Evolutionary conservation across 2,329 filamentous ascomycete genomes (phyloP).

Genomic region (Nakataea oryzae): DNA sequence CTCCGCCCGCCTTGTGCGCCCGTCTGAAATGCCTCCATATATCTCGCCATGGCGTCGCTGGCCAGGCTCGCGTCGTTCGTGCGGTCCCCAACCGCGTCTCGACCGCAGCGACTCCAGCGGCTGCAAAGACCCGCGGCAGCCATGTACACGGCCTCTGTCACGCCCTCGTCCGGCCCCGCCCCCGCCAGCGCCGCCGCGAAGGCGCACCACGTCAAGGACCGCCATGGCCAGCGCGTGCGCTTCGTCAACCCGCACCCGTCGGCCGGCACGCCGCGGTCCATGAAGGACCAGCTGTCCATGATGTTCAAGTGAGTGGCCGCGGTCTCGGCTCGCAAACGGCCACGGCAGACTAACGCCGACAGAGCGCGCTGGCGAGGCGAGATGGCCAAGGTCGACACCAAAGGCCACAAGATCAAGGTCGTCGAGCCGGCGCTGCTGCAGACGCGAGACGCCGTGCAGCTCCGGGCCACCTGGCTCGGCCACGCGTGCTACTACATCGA

Average conservation of each 20-base stretch:
- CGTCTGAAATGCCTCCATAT: neutral
- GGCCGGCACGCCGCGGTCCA: conserved; percentile 9
- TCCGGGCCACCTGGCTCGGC: conserved; percentile 88
- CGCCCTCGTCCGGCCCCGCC: neutral
- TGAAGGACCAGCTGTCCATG: conserved; percentile 15
- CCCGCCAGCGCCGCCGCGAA: conserved; percentile 32
- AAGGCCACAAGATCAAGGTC: conserved; percentile 55
- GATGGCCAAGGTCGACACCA: conserved; percentile 44
- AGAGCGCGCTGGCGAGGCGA: conserved; percentile 27
- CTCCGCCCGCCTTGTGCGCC: too few species aligned
- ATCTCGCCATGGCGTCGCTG: neutral
- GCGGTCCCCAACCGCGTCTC: neutral
- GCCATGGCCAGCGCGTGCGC: conserved; percentile 25
- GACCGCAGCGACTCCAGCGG: neutral
- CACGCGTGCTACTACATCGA: conserved; percentile 93
- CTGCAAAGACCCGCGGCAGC: neutral
- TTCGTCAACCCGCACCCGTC: conserved; percentile 45
- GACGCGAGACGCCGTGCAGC: conserved; percentile 28
- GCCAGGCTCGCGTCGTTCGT: neutral
- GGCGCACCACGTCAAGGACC: conserved; percentile 35
- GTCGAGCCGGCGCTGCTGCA: conserved; percentile 57
- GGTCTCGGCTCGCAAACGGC: neutral
- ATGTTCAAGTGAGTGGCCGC: conserved; percentile 23
- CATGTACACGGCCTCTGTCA: neutral
- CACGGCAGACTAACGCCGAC: neutral